Base-by-base conservation (phyloP, 352 stramenopile genomes). In the Pythium scleroteichum region DNA sequence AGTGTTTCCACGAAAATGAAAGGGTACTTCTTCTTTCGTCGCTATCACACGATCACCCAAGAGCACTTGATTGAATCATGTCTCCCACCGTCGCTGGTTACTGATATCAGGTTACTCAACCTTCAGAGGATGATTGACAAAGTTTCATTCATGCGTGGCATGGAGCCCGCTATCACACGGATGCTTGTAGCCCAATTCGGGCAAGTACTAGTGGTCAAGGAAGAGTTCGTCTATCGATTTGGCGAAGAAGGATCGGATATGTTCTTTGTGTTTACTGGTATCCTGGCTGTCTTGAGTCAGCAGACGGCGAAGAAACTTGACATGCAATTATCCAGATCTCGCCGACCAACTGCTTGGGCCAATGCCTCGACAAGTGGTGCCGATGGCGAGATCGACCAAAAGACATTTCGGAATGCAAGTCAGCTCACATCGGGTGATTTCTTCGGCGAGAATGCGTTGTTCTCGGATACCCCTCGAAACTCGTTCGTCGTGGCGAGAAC, bases 221-320 rank as follows among this genome's bases (percentile, higher is more conserved):
- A 77, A 22, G 74, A 87, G 27, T 79, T 72, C 29, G 74, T 84
- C 2, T 87, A 75, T 32, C 65, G 59, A 1, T 76, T 72, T 29
- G 68, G 73, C 9, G 78, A 87, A 22, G 69, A 82, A 4, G 78
- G 75, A 0, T 75, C 57, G 7, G 76, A 88, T 48, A 88, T 86
- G 78, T 88, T 64, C 44, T 86, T 85, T 42, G 72, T 88, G 2
- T 86, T 78, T 38, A 75, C 71, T 2, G 78, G 78, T 1, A 62
- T 73, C 19, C 51, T 88, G 7, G 65, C 54, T 7, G 69, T 85
- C 17, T 64, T 81, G 50, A 64, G 16, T 14, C 48, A 55, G 2
- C 39, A 33, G 4, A 35, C 19, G 1, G n/a, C 13, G 16, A 65
- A 51, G 19, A 68, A 59, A 19, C 16, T 33, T 2, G 57, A 66